Conservation (phyloP, 2,329 filamentous ascomycete species). For the Botrytis tulipae region DNA sequence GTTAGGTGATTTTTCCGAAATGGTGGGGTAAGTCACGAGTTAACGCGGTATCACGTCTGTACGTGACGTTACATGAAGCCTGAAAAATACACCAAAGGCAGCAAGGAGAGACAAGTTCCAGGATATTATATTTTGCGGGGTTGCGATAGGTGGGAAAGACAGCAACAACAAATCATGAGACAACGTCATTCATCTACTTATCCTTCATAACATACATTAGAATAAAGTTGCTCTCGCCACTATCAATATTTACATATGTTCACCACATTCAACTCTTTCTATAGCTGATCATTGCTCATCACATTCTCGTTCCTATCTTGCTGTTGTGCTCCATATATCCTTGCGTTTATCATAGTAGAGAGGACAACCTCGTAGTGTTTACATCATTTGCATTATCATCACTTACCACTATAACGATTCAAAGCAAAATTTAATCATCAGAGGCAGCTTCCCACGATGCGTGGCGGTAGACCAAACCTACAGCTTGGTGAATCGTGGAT, state of each 20-base stretch:
- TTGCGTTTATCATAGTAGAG: neutral
- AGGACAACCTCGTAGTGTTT: neutral
- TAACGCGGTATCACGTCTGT: neutral
- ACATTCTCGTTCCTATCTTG: neutral
- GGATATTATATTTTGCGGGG: slow-evolving; percentile 1
- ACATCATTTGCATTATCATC: neutral
- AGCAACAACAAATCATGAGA: slow-evolving; percentile 26
- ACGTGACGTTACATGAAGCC: neutral
- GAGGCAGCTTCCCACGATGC: slow-evolving; percentile 22
- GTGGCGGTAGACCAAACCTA: slow-evolving; percentile 27
- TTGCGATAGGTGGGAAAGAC: slow-evolving; percentile 19
- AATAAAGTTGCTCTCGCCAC: neutral
- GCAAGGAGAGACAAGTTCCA: slow-evolving; percentile 2
- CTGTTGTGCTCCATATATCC: neutral
- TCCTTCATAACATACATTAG: neutral
- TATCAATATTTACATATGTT: neutral
- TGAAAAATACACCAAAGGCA: neutral
- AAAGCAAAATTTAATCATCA: neutral
- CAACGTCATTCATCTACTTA: slow-evolving; percentile 29
- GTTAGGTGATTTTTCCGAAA: neutral
- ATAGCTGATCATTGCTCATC: neutral
- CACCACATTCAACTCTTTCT: neutral
- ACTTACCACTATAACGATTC: neutral
- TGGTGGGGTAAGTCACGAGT: slow-evolving; percentile 9
- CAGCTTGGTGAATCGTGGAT: slow-evolving; percentile 39